Percentiles rank a stretch among this genome's conserved stretches.
These are phyloP conservation scores for Xylariaceae sp. DNA, from an alignment of 2,329 filamentous ascomycete genomes.

Conservation along the genomic window DNA sequence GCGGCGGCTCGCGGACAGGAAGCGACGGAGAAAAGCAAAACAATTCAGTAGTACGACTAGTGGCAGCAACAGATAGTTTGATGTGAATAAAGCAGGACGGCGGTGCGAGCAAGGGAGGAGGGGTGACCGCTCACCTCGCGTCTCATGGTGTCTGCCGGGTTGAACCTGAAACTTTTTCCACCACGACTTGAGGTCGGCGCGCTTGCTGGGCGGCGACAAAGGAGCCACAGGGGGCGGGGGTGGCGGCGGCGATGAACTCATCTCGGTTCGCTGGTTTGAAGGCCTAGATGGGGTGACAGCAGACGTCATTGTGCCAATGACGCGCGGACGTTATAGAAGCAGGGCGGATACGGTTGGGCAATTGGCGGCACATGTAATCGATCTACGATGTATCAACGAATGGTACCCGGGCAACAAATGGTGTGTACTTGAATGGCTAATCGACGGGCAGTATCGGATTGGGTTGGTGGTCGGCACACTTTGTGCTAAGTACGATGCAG, in stretches of 20 bases:
- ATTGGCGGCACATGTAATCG: conserved; percentile 17
- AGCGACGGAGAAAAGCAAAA: not conserved
- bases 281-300: conserved; percentile 29
- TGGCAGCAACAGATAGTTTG: not conserved
- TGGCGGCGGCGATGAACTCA: conserved; percentile 26
- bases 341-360: conserved; percentile 13
- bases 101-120: conserved; percentile 10
- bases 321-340: conserved; percentile 25
- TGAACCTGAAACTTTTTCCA: conserved; percentile 90
- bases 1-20: not conserved
- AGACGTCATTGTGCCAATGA: conserved; percentile 33
- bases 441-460: conserved; percentile 10
- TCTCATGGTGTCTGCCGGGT: conserved; percentile 51
- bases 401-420: not conserved
- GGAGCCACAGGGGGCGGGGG: conserved; percentile 34
- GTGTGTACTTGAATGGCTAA: conserved; percentile 3
- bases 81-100: not conserved
- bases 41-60: not conserved
- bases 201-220: conserved; percentile 71
- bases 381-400: not conserved
- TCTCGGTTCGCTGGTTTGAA: conserved; percentile 19
- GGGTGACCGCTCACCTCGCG: conserved; percentile 44
- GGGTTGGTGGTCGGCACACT: not conserved
- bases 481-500: not conserved
- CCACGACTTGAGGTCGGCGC: conserved; percentile 81